Base-by-base conservation (phyloP, 805 yeast species). In the Lachancea thermotolerans region DNA sequence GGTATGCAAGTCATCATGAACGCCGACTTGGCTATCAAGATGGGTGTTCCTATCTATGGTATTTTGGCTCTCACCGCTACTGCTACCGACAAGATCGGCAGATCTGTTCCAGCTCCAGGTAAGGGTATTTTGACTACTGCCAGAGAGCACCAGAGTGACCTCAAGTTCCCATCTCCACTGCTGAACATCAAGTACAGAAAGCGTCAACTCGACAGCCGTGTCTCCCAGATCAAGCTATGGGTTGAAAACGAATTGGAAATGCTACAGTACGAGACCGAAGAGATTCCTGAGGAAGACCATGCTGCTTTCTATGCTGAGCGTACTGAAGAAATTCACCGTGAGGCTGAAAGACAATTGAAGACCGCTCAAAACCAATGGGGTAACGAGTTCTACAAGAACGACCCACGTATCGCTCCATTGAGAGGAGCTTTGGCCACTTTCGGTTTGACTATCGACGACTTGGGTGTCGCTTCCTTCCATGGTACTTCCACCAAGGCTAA, bases 91-190 rank as follows among this genome's bases (percentile, higher is more conserved):
- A 95, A 90, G 81, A 91, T 91, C 67, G 97, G 98, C 65, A 85
- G 97, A 73, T 90, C 98, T 41, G 91, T 93, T 55, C 99, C 99
- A 55, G 99, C 99, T 64, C 99, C 99, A 71, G 99, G 99, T 68
- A 88, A 91, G 74, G 99, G 99, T 83, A 85, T 93, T 56, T 78
- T 93, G 75, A 93, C 99, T 50, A 88, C 96, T 64, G 99, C 99
- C 48, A 83, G 95, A 64, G 99, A 95, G 73, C 80, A 82, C 63
- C 91, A 83, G 57, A 86, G 89, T 57, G 77, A 75, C 58, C 74
- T 82, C 73, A 82, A 84, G 69, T 84, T 78, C 75, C 79, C 83
- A 57, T 72, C 93, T 47, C 83, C 91, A 50, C 72, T 86, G 70
- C 73, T 93, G 72, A 86, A 89, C 68, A 82, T 93, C 67, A 82